These are phyloP conservation scores for Eucalyptus tenuipes DNA, from an alignment of 345 rosid species.

Conservation along the genomic window DNA sequence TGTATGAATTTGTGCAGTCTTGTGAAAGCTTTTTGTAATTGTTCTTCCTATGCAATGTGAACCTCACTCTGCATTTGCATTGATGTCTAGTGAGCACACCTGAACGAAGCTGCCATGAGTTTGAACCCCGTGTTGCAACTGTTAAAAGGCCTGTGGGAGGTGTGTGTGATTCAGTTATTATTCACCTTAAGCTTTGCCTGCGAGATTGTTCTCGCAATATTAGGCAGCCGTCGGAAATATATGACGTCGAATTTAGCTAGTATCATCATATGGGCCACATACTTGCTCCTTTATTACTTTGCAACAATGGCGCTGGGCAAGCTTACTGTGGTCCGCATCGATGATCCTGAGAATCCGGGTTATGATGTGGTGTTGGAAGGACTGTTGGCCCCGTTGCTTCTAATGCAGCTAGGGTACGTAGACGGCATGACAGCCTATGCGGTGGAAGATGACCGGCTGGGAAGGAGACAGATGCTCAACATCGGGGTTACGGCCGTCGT, in stretches of 20 bases:
- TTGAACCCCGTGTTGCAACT: not conserved
- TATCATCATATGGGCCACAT: not conserved
- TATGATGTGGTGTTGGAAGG: not conserved
- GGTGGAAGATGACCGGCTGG: slow-evolving; percentile 5
- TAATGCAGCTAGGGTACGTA: slow-evolving; percentile 2
- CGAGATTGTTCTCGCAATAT: not conserved
- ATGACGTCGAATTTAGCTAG: not conserved
- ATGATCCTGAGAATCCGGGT: not conserved
- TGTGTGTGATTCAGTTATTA: not conserved
- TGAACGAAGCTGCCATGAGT: not conserved
- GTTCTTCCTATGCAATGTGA: not conserved
- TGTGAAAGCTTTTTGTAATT: not conserved
- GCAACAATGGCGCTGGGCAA: slow-evolving; percentile 3
- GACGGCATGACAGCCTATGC: slow-evolving; percentile 7
- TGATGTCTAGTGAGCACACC: not conserved
- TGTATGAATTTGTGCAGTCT: not conserved
- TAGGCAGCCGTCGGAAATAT: slow-evolving; percentile 3
- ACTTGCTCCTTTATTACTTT: not conserved
- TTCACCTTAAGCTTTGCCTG: not conserved
- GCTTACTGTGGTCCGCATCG: not conserved
- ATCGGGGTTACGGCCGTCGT: not conserved
- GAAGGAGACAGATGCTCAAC: not conserved
- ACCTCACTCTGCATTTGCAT: not conserved
- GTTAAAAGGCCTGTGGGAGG: not conserved
- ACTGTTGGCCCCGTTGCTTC: slow-evolving; percentile 1